phyloP scores from a whole-genome alignment of 2,329 filamentous ascomycete genomes.

The Fusarium chaquense region DNA sequence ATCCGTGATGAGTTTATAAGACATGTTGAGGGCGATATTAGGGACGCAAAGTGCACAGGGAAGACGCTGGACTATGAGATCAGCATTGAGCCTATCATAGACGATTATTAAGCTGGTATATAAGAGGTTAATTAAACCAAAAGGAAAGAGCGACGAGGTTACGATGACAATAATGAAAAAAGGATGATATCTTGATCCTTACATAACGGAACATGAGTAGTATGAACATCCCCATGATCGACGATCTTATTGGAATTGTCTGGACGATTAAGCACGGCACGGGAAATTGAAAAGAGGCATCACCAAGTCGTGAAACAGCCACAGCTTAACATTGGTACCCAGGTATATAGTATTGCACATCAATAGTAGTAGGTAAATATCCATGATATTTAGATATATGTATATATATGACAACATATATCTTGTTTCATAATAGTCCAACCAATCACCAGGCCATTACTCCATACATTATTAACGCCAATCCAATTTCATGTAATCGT shows the following conservation, averaged over 20 bases:
- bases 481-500: slow-evolving; percentile 27
- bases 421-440: slow-evolving; percentile 10
- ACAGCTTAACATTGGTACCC: not conserved
- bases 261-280: not conserved
- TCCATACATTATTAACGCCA: slow-evolving; percentile 33
- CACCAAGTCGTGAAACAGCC: not conserved
- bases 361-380: not conserved
- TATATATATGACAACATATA: slow-evolving; percentile 11
- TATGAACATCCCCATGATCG: not conserved
- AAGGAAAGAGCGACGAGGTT: not conserved
- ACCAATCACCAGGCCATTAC: slow-evolving; percentile 29
- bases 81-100: slow-evolving; percentile 19
- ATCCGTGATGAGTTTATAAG: slow-evolving; percentile 17
- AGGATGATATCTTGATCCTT: not conserved
- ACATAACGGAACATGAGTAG: not conserved
- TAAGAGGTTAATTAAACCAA: not conserved
- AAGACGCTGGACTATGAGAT: slow-evolving; percentile 29
- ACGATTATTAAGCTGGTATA: not conserved
- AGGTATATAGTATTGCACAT: no score
- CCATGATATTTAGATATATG: not conserved
- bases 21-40: slow-evolving; percentile 17
- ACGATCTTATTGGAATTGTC: not conserved
- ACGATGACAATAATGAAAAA: not conserved
- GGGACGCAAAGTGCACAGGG: not conserved
- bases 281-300: not conserved